phyloP scores from a whole-genome alignment of 1,284 basidiomycete genomes.

The Amylostereum areolatum region DNA sequence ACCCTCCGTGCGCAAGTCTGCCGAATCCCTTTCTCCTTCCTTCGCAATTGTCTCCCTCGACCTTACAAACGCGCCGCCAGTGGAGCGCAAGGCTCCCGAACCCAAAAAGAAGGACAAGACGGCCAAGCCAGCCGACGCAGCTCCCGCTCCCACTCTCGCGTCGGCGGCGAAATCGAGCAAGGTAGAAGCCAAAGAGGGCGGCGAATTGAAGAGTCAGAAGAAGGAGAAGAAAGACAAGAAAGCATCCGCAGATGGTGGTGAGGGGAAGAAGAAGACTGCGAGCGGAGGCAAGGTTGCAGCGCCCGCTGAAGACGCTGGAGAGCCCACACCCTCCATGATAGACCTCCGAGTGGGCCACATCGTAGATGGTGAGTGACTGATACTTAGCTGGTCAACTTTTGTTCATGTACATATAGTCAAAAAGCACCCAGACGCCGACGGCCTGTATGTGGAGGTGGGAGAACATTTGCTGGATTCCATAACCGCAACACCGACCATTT shows the following conservation, averaged over 20 bases:
- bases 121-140: constrained; percentile 16
- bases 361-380: constrained; percentile 65
- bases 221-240: constrained; percentile 37
- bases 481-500: neutral
- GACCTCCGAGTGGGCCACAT: constrained; percentile 90
- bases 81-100: constrained; percentile 55
- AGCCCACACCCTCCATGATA: constrained; percentile 89
- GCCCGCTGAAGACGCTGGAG: constrained; percentile 58
- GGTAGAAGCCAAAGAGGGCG: constrained; percentile 28
- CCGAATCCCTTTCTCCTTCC: constrained; percentile 45
- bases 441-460: constrained; percentile 80
- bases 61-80: constrained; percentile 66
- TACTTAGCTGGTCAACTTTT: neutral
- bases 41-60: constrained; percentile 68
- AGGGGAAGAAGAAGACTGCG: constrained; percentile 34
- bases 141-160: constrained; percentile 20
- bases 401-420: constrained; percentile 49
- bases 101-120: constrained; percentile 21
- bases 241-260: constrained; percentile 28
- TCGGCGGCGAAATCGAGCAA: constrained; percentile 22
- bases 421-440: constrained; percentile 92
- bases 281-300: constrained; percentile 31
- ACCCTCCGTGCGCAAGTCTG: constrained; percentile 50
- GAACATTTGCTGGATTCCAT: neutral
- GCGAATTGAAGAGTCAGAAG: constrained; percentile 45